phyloP scores from a whole-genome alignment of 2,329 filamentous ascomycete species.

The Aspergillus awamori region DNA sequence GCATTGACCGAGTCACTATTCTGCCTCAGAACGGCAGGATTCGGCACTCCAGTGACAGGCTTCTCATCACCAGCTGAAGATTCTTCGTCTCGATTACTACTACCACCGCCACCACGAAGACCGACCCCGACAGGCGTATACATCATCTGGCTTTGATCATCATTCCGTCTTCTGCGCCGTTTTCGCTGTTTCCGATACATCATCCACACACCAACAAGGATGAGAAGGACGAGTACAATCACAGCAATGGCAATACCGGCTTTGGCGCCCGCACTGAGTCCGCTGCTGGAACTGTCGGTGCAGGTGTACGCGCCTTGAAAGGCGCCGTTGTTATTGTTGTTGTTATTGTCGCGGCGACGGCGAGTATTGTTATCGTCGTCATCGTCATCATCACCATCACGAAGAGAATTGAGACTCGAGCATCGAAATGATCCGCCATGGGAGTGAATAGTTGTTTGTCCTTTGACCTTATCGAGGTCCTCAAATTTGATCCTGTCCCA shows the following conservation, averaged over 20 bases:
- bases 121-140: conserved; percentile 3
- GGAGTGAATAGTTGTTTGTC: conserved; percentile 26
- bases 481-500: conserved; percentile 27
- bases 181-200: conserved; percentile 16
- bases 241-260: conserved; percentile 42
- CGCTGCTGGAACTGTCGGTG: conserved; percentile 13
- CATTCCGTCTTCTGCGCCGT: conserved; percentile 5
- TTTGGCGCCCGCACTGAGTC: conserved; percentile 32
- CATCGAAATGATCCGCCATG: conserved; percentile 27
- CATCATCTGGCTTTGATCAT: background rate
- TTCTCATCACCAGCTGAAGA: background rate
- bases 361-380: background rate
- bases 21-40: too few relatives aligned
- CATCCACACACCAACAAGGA: conserved; percentile 24
- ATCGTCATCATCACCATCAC: background rate
- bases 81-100: background rate
- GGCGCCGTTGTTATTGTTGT: conserved; percentile 10
- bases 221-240: conserved; percentile 38
- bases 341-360: background rate
- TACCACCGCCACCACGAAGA: background rate
- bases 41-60: background rate
- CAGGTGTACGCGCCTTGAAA: conserved; percentile 28
- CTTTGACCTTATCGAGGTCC: conserved; percentile 28
- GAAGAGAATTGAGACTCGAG: conserved; percentile 20
- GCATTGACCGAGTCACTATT: background rate